Conservation (phyloP, 495 filamentous ascomycete species). For the Tricharina praecox region DNA sequence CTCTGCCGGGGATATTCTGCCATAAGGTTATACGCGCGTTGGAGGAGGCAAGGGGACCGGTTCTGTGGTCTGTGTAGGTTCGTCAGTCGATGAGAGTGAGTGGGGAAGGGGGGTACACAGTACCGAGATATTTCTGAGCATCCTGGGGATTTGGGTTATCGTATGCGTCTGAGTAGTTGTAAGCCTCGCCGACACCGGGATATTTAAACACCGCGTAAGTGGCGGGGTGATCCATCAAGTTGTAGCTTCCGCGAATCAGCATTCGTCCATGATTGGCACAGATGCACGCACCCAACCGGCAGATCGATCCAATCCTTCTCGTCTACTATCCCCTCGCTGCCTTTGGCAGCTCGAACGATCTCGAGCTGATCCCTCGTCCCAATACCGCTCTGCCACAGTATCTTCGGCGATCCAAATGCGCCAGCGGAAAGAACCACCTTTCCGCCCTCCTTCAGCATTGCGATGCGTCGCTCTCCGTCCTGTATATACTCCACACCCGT, state of each 20-base stretch:
- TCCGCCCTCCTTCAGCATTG: constrained; percentile 41
- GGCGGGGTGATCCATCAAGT: constrained; percentile 53
- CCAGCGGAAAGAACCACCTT: constrained; percentile 51
- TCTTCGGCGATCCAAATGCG: constrained; percentile 50
- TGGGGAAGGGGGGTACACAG: not conserved
- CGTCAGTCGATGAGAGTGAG: not conserved
- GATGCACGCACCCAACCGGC: constrained; percentile 41
- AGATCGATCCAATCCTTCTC: constrained; percentile 46
- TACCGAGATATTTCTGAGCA: constrained; percentile 29
- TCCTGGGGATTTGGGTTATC: constrained; percentile 31
- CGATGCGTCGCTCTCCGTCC: constrained; percentile 28
- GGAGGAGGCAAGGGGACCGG: constrained; percentile 6
- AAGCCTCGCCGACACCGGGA: constrained; percentile 38
- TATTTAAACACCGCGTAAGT: constrained; percentile 47
- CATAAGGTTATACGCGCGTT: constrained; percentile 5
- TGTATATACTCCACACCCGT: constrained; percentile 42
- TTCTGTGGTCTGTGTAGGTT: not conserved
- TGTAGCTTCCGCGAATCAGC: no score
- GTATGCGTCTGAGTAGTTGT: constrained; percentile 47
- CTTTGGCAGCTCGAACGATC: constrained; percentile 34
- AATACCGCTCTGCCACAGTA: constrained; percentile 48
- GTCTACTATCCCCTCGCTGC: constrained; percentile 35
- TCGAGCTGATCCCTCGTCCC: constrained; percentile 43
- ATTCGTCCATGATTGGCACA: no score
- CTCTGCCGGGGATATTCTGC: constrained; percentile 13